Percentiles rank a stretch among this genome's conserved stretches.
Evolutionary conservation across 177 flowering plant species (phyloP).

Genomic region (Tripterygium wilfordii): DNA sequence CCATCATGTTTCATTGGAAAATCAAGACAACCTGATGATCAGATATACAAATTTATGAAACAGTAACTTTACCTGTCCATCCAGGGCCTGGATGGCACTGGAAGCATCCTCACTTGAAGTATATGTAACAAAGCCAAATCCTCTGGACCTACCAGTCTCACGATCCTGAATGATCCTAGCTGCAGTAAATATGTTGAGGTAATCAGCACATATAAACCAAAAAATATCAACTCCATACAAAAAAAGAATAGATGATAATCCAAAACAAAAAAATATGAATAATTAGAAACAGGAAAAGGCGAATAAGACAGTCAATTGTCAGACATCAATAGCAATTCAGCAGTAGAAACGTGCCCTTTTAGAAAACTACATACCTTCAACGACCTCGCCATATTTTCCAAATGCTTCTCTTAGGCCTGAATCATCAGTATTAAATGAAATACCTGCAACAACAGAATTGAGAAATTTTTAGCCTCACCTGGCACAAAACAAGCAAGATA

Average conservation of each 20-base stretch:
- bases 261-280: neutral
- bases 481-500: too few relatives aligned
- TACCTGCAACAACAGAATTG: conserved; percentile 32
- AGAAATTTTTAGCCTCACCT: too few relatives aligned
- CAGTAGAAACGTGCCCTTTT: too few relatives aligned
- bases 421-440: conserved; percentile 58
- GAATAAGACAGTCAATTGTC: too few relatives aligned
- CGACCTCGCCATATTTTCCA: conserved; percentile 58
- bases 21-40: too few relatives aligned
- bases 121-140: conserved; percentile 59
- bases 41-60: too few relatives aligned
- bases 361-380: conserved; percentile 40
- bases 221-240: too few relatives aligned
- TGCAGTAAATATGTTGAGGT: conserved; percentile 14
- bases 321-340: too few relatives aligned
- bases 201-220: conserved; percentile 11
- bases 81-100: conserved; percentile 56
- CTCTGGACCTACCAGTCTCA: conserved; percentile 64
- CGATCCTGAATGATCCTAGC: conserved; percentile 61
- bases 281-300: too few relatives aligned
- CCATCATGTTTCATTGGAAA: too few relatives aligned
- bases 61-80: conserved; percentile 47
- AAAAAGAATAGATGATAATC: neutral
- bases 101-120: conserved; percentile 39
- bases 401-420: conserved; percentile 52